Conservation (phyloP, 2,329 filamentous ascomycete species). For the Alternaria infectoria region DNA sequence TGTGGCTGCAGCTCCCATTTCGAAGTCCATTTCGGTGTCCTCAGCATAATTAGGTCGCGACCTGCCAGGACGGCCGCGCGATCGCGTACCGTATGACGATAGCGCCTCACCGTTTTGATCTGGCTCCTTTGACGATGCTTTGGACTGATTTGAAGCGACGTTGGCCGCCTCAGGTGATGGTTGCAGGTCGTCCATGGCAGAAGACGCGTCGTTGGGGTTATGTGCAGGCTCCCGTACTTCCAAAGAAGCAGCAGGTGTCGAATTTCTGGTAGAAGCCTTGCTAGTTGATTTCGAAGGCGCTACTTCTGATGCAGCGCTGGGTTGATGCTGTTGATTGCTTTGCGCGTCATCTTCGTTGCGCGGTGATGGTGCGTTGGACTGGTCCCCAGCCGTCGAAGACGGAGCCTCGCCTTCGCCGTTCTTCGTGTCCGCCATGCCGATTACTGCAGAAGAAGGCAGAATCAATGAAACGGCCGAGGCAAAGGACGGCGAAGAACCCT, state of each 20-base stretch:
- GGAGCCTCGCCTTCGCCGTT: conserved; percentile 45
- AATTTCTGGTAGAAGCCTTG: conserved; percentile 45
- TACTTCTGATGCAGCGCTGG: conserved; percentile 32
- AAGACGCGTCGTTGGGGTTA: conserved; percentile 34
- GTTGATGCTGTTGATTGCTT: conserved; percentile 25
- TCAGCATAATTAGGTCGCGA: conserved; percentile 94
- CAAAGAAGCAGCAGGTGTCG: conserved; percentile 38
- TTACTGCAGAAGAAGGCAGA: conserved; percentile 26
- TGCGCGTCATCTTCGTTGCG: conserved; percentile 39
- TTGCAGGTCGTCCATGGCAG: conserved; percentile 33
- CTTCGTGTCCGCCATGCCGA: conserved; percentile 46
- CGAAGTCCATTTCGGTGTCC: conserved; percentile 90
- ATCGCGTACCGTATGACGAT: conserved; percentile 81
- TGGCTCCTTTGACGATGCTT: conserved; percentile 42
- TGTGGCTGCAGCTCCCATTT: conserved; percentile 65
- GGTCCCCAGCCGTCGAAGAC: conserved; percentile 39
- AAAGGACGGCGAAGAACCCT: conserved; percentile 28
- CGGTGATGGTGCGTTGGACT: conserved; percentile 35
- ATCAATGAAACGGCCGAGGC: conserved; percentile 21
- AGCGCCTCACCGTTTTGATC: conserved; percentile 60
- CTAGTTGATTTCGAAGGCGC: conserved; percentile 40
- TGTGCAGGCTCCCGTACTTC: conserved; percentile 34
- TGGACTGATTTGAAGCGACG: conserved; percentile 36
- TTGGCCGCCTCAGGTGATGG: conserved; percentile 38
- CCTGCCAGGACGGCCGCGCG: conserved; percentile 81